Base-by-base conservation (phyloP, 768 basidiomycete genomes). In the Suillus paluster region DNA sequence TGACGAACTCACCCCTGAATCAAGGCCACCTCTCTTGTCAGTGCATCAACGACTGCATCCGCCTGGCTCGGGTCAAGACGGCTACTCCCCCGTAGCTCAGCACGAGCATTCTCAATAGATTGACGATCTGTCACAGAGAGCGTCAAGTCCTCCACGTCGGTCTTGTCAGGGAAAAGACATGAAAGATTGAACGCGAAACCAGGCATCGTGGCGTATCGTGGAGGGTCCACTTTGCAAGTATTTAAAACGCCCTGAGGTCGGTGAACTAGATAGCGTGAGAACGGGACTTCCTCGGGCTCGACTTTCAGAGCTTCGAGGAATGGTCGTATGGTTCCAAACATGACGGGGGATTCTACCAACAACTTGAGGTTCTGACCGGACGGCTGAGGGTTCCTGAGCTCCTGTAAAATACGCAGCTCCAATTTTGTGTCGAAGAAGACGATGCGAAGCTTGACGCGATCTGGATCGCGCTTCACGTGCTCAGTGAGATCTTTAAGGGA, bases 51-150 rank as follows among this genome's bases (percentile, higher is more conserved):
- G 3, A 93, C 77, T 1, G 91, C 87, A 59, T 90, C 86, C 0
- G 82, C 86, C 68, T 94, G 92, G 70, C 88, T 89, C 0, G 83
- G 78, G 64, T 94, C 92, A 33, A 94, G 77, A 7, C 81, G 75
- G 67, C 87, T 91, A 4, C 74, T 71, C 19, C 67, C 62, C 45
- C 64, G 73, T n/a, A 92, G 71, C 45, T 79, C 77, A 23, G 70
- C 62, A 6, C 85, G 80, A 0, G 84, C 88, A n/a, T 61, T 62
- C 4, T 68, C 77, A n/a, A 89, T 68, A 0, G 86, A 85, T 11
- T 58, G 63, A 9, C 68, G 72, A 58, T 85, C 79, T 1, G 74
- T 70, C 0, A 80, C 79, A 53, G 74, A 70, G 50, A 88, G 73
- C 46, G 71, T 74, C 15, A 85, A 64, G 52, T 81, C 77, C 8